Evolutionary conservation across 331 rosid species (phyloP), one percentile per base, ranked within the genome.

Genomic region (Pyrus hybrid): DNA sequence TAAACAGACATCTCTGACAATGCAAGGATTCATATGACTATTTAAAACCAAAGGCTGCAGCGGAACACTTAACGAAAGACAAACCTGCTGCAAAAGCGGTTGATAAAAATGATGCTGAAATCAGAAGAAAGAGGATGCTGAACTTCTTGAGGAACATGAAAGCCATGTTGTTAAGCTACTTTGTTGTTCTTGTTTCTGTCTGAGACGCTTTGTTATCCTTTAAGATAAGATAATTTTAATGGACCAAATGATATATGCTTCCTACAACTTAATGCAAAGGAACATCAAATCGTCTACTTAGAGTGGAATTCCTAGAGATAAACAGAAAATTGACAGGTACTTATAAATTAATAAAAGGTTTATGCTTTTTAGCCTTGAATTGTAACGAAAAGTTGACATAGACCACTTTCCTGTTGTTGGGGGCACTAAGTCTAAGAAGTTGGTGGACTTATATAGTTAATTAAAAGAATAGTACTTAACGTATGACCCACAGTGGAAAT

Each of bases 351-450:
- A 80, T 64, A 6, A n/a, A 33, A 68, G 33, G 62, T 77, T 75
- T 33, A 28, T 72, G 67, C 79, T 75, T 83, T 87, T 77, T 8
- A 18, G 70, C 49, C 71, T 77, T 74, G 45, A 69, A 82, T 83
- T 93, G 79, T 81, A 84, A 71, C 49, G 77, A 77, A 88, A 89
- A 86, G 86, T 77, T 76, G 71, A 84, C 61, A 74, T 53, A 81
- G 80, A 76, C 92, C 91, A 77, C 95, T 87, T 87, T 88, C 85
- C 85, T 79, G 77, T 85, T 85, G 97, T 89, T 83, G 97, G 88
- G 88, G 83, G 86, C 97, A 87, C 91, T 71, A 88, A 82, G 87
- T 87, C 86, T 82, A 73, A 57, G 53, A 78, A 79, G 86, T 83
- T 78, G 87, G 94, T 88, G 92, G 91, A 76, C 63, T 71, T 56